A percentile compares a stretch with the other conserved stretches of the same genome.
Evolutionary conservation across 345 rosid species (phyloP).

Genomic region (Firmiana major): DNA sequence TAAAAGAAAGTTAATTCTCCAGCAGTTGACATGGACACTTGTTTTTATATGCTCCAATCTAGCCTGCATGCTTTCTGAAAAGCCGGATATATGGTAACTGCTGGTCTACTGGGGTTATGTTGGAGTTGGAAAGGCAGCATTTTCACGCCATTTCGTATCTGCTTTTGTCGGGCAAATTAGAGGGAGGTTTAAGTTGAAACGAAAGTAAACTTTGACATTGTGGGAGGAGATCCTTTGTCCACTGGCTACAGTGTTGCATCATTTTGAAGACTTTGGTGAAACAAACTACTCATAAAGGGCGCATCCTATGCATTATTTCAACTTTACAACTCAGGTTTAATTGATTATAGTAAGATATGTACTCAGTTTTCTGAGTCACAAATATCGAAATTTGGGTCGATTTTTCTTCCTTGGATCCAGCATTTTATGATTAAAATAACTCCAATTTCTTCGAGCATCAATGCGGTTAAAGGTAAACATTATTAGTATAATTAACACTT

Average conservation of each 20-base stretch:
- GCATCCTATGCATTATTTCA: constrained; percentile 18
- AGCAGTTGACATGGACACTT: background rate
- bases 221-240: background rate
- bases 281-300: background rate
- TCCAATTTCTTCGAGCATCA: background rate
- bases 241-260: background rate
- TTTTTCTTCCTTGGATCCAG: constrained; percentile 1
- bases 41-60: constrained; percentile 12
- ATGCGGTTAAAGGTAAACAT: background rate
- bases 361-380: background rate
- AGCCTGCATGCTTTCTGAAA: constrained; percentile 8
- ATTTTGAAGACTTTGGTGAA: background rate
- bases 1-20: background rate
- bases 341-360: background rate
- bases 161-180: background rate
- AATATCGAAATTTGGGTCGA: background rate
- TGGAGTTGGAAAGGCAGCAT: constrained; percentile 13
- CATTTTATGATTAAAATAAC: background rate
- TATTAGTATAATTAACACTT: background rate
- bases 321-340: constrained; percentile 15
- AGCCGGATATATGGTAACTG: constrained; percentile 12
- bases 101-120: background rate
- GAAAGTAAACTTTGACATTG: background rate
- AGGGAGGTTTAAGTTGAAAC: constrained; percentile 9
- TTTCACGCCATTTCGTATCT: background rate